phyloP scores from a whole-genome alignment of 768 basidiomycete genomes.

The Pisolithus marmoratus region DNA sequence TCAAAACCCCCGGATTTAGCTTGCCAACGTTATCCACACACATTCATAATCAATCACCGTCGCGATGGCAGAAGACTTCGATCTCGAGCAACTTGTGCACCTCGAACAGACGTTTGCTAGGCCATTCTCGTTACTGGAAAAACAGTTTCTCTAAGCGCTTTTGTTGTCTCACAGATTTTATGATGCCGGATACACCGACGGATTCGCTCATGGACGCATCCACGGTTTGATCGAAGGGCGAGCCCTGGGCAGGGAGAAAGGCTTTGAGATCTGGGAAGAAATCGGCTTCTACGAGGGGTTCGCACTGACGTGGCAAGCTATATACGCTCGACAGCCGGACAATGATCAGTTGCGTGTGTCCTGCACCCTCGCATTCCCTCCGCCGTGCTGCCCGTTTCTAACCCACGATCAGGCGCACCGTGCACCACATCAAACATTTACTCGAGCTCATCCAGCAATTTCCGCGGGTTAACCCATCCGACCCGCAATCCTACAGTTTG shows the following conservation, averaged over 20 bases:
- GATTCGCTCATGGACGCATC: conserved; percentile 78
- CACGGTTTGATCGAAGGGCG: conserved; percentile 91
- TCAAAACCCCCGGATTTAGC: too few species aligned
- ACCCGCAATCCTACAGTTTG: conserved; percentile 25
- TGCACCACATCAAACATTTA: conserved; percentile 62
- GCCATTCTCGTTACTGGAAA: background rate
- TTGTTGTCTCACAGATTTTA: conserved; percentile 58
- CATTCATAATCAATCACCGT: background rate
- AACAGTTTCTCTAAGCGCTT: conserved; percentile 3
- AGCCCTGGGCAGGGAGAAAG: conserved; percentile 82
- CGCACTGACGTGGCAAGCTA: conserved; percentile 61
- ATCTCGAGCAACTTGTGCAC: conserved; percentile 54
- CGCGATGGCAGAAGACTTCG: conserved; percentile 32
- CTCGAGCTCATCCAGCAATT: conserved; percentile 70
- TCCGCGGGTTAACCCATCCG: conserved; percentile 69
- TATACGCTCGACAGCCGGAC: conserved; percentile 37
- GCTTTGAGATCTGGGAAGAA: conserved; percentile 97
- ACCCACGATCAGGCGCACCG: conserved; percentile 40
- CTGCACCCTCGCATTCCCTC: background rate
- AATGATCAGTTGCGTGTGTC: conserved; percentile 43
- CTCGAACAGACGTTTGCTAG: conserved; percentile 56
- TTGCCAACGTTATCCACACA: too few species aligned
- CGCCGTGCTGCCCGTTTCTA: background rate
- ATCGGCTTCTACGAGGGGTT: conserved; percentile 91
- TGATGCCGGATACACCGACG: conserved; percentile 68